These are phyloP conservation scores for Entelexis paramagnoliae DNA, from an alignment of 1,139 yeast species.

Conservation along the genomic window DNA sequence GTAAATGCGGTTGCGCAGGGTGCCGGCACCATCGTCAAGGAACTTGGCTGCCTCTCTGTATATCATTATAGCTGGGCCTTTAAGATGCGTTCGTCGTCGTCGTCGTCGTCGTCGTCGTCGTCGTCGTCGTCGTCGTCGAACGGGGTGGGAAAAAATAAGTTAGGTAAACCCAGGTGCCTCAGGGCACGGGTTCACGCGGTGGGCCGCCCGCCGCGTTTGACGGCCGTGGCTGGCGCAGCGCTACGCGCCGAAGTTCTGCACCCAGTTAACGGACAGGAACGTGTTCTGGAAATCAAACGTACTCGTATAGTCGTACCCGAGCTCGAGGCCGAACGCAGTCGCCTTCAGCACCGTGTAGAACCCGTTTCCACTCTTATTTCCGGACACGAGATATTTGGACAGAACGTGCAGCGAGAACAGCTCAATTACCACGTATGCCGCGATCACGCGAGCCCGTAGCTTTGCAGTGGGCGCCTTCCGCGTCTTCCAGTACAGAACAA, in stretches of 20 bases:
- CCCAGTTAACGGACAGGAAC: not conserved
- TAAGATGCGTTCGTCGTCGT: not conserved
- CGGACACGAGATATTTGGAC: constrained; percentile 23
- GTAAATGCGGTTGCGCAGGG: constrained; percentile 61
- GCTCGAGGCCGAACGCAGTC: constrained; percentile 30
- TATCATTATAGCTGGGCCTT: constrained; percentile 26
- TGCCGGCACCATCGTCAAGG: constrained; percentile 41
- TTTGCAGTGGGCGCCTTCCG: not conserved
- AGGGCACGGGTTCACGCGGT: not conserved
- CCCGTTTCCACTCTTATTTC: constrained; percentile 48
- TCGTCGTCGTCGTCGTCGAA: not conserved
- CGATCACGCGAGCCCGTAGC: not conserved
- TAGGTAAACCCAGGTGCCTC: not conserved
- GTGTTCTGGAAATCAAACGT: constrained; percentile 15
- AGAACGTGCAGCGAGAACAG: constrained; percentile 27
- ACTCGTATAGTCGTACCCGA: constrained; percentile 20
- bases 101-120: not conserved
- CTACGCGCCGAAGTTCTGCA: not conserved
- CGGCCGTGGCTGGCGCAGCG: too few species aligned
- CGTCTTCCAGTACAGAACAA: constrained; percentile 32
- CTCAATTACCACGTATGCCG: constrained; percentile 40
- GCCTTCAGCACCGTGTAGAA: constrained; percentile 43
- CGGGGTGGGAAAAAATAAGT: not conserved
- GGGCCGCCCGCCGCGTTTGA: not conserved
- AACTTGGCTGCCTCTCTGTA: constrained; percentile 34